Evolutionary conservation across 768 basidiomycete species (phyloP).

Genomic region (Coprinopsis strossmayeri): DNA sequence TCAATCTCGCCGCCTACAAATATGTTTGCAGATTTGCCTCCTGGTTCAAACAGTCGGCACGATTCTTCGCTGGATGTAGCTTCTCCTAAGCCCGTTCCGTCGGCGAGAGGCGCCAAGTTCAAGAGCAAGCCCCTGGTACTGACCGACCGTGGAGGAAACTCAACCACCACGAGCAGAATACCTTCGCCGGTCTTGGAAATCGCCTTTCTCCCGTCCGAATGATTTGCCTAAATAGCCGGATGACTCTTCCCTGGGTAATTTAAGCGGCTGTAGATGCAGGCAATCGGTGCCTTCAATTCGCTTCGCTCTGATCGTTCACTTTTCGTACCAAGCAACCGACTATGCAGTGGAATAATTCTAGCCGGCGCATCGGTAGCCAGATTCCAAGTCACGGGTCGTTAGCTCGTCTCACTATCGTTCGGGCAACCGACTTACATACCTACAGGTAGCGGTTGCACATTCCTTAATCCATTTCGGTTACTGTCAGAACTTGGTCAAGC

Average conservation of each 20-base stretch:
- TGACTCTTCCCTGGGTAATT: no score
- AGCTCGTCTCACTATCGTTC: no score
- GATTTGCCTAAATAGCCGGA: neutral
- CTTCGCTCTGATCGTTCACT: neutral
- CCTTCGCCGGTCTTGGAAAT: neutral
- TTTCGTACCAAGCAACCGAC: slow-evolving; percentile 20
- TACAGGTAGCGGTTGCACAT: no score
- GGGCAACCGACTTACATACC: no score
- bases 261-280: no score
- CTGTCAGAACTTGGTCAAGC: no score
- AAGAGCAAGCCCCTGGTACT: slow-evolving; percentile 63
- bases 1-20: neutral
- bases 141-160: neutral
- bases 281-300: neutral
- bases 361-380: no score
- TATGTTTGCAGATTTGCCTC: neutral
- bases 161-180: neutral
- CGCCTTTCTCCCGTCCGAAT: neutral
- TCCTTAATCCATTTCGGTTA: no score
- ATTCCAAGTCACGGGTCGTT: no score
- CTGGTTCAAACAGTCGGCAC: neutral
- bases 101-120: slow-evolving; percentile 50
- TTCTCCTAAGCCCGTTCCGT: neutral
- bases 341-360: no score
- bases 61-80: neutral